Evolutionary conservation across 1,284 basidiomycete species (phyloP).

Genomic region (Polyporus tsugae): DNA sequence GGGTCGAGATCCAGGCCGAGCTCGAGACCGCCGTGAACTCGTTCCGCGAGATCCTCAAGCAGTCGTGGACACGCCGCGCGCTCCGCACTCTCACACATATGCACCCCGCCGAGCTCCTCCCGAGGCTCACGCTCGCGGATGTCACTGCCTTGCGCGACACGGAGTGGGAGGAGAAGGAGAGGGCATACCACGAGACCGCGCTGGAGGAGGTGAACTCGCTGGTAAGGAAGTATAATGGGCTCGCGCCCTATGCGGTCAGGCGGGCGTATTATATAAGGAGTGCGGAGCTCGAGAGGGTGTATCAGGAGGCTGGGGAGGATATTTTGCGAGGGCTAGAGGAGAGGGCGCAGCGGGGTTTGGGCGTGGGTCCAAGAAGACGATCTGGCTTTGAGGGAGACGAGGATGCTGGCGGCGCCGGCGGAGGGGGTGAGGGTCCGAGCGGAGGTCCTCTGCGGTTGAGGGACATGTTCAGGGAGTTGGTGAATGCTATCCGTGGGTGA

Average conservation of each 20-base stretch:
- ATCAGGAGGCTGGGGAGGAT: conserved; percentile 60
- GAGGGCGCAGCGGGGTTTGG: conserved; percentile 28
- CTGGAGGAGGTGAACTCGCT: conserved; percentile 77
- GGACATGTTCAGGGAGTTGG: conserved; percentile 40
- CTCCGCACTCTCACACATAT: conserved; percentile 65
- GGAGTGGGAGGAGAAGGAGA: conserved; percentile 80
- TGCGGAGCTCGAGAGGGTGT: conserved; percentile 66
- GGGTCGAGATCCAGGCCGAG: conserved; percentile 86
- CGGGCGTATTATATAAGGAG: conserved; percentile 63
- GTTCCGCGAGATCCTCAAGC: conserved; percentile 71
- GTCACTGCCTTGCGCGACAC: conserved; percentile 65
- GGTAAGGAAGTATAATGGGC: conserved; percentile 81
- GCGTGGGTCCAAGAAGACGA: conserved; percentile 14
- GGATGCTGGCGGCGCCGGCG: conserved; percentile 6
- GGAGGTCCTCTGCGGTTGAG: conserved; percentile 30
- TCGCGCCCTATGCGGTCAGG: conserved; percentile 80
- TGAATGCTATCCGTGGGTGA: conserved; percentile 33
- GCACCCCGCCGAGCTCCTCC: conserved; percentile 51
- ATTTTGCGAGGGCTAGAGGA: conserved; percentile 55
- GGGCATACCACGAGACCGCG: conserved; percentile 74
- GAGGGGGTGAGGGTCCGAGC: conserved; percentile 1
- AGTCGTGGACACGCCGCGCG: conserved; percentile 75
- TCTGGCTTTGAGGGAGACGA: conserved; percentile 25
- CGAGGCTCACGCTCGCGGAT: conserved; percentile 53
- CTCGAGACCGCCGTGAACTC: conserved; percentile 63